Evolutionary conservation across 2,329 filamentous ascomycete species (phyloP).

Genomic region (Ramularia endophylla): DNA sequence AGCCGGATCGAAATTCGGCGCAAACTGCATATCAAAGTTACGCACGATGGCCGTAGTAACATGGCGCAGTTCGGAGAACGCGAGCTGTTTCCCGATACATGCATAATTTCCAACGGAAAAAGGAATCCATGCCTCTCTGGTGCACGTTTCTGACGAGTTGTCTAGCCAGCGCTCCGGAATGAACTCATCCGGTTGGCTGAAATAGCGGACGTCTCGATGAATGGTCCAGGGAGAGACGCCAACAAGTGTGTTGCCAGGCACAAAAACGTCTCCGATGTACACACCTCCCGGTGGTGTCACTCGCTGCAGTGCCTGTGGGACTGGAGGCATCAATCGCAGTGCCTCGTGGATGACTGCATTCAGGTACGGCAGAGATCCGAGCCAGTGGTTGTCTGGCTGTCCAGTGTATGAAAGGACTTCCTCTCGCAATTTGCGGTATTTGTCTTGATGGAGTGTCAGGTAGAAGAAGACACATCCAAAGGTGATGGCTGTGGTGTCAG

Average conservation of each 20-base stretch:
- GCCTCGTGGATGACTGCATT: constrained; percentile 35
- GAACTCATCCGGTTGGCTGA: constrained; percentile 23
- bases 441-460: too few species aligned
- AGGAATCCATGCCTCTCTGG: constrained; percentile 31
- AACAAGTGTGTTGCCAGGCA: constrained; percentile 26
- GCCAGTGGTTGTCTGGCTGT: too few species aligned
- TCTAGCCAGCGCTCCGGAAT: constrained; percentile 35
- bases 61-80: constrained; percentile 33
- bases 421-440: too few species aligned
- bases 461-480: too few species aligned
- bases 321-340: constrained; percentile 32
- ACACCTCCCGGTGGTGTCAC: constrained; percentile 33
- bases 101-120: constrained; percentile 31
- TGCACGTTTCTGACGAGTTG: constrained; percentile 30
- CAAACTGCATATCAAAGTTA: constrained; percentile 32
- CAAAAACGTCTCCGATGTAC: constrained; percentile 25
- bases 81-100: constrained; percentile 36
- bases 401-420: too few species aligned
- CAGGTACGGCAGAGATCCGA: too few species aligned
- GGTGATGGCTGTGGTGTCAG: too few species aligned
- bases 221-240: constrained; percentile 18
- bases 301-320: constrained; percentile 27
- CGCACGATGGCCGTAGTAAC: constrained; percentile 30
- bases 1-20: too few species aligned
- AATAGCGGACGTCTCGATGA: constrained; percentile 8